Evolutionary conservation across 768 basidiomycete genomes (phyloP), one percentile per base, ranked within the genome.

Genomic region (Naganishia onofrii): DNA sequence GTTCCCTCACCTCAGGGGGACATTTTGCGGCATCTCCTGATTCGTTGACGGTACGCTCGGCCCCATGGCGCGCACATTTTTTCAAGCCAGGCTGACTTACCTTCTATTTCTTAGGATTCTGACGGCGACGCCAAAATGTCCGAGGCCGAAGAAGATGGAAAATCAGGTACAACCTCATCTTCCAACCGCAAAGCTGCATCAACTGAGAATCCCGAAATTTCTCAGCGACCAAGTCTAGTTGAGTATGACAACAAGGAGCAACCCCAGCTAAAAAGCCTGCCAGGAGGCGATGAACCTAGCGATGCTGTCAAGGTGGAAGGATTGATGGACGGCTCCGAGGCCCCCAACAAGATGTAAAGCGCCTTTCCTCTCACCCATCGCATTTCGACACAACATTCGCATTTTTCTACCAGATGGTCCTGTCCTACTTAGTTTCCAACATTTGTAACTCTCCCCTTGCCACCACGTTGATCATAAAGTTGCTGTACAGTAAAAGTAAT

Each of bases 271-370:
- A 73, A 72, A 64, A 69, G 65, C 26, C 46, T 72, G 34, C 80
- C 79, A 21, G 71, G 68, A 34, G 76, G 77, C 17, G 78, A 81
- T 42, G 76, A 69, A 38, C 51, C 72, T 34, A 68, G 66, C 8
- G 74, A 54, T 3, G 77, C 75, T 13, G 76, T 74, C 32, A 76
- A 76, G 56, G 75, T 80, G 3, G 78, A 79, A 68, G 77, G 77
- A 12, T 58, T 79, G 70, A 78, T 80, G 74, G 77, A 81, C 71
- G 76, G 69, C 46, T 75, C 75, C 38, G 77, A 80, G 52, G 67
- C 70, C 31, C 76, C 78, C n/a, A 60, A 77, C 42, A 77, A 76
- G 69, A 57, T 77, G 57, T 77, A 71, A 66, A 21, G 1, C 42
- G 28, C 15, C 23, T 23, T 34, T n/a, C 7, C 42, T 17, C 23